A percentile compares a stretch with the other conserved stretches of the same genome.
Evolutionary conservation across 805 yeast species (phyloP).

Genomic region (Ogataea glucozyma): DNA sequence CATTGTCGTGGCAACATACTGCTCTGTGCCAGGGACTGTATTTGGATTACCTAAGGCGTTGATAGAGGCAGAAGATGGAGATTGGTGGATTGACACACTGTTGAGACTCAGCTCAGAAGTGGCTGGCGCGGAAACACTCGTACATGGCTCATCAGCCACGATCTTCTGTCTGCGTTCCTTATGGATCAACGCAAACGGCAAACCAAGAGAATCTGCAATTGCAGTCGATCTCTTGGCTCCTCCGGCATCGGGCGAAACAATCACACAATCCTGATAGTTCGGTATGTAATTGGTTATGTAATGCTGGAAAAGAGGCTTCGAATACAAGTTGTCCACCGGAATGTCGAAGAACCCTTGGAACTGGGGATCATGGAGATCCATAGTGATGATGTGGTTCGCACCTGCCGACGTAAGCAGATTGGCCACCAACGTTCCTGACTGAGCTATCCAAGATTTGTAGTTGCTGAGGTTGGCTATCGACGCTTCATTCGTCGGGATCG

Average conservation of each 20-base stretch:
- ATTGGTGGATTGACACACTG: constrained; percentile 17
- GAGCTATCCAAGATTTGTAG: constrained; percentile 94
- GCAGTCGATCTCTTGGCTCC: constrained; percentile 98
- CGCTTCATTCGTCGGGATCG: constrained; percentile 25
- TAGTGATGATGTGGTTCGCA: constrained; percentile 93
- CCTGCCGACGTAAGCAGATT: constrained; percentile 87
- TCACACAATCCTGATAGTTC: constrained; percentile 77
- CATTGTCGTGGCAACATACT: constrained; percentile 76
- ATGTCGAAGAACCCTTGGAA: constrained; percentile 97
- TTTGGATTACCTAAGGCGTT: constrained; percentile 9
- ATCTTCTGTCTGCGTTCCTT: constrained; percentile 74
- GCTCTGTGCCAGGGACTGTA: constrained; percentile 22
- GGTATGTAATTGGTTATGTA: constrained; percentile 79
- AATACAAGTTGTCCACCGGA: constrained; percentile 92
- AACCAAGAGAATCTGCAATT: constrained; percentile 84
- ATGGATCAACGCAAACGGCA: constrained; percentile 92
- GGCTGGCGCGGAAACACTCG: constrained; percentile 13
- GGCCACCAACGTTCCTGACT: constrained; percentile 90
- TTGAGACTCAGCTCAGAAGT: constrained; percentile 15
- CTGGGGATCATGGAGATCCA: constrained; percentile 98
- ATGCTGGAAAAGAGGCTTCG: constrained; percentile 82
- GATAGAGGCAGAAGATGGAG: constrained; percentile 21
- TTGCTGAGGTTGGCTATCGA: constrained; percentile 49
- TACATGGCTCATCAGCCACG: constrained; percentile 27
- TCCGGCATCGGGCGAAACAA: constrained; percentile 98